Percentiles rank a stretch among this genome's conserved stretches.
Evolutionary conservation across 257 asterid genomes (phyloP).

Genomic region (Eustoma russellianum): DNA sequence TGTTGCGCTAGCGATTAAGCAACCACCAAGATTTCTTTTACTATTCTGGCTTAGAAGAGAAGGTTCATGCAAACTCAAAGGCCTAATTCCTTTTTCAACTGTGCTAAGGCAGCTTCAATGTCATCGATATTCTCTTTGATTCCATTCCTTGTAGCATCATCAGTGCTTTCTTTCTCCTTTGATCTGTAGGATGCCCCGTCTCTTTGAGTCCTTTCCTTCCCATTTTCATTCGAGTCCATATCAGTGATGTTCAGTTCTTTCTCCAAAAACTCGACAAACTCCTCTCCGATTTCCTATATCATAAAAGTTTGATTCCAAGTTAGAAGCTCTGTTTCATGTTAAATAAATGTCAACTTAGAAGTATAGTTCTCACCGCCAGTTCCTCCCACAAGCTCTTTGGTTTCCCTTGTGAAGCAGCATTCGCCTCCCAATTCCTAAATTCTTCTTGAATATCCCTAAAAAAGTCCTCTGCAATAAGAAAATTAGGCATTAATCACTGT

Average conservation of each 20-base stretch:
- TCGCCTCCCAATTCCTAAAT: constrained; percentile 80
- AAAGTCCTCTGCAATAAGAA: constrained; percentile 59
- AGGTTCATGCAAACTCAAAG: constrained; percentile 19
- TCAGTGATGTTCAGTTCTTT: constrained; percentile 68
- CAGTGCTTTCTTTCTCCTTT: constrained; percentile 18
- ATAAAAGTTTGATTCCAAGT: not conserved
- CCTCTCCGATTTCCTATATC: constrained; percentile 86
- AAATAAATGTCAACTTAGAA: too few relatives aligned
- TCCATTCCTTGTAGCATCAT: constrained; percentile 28
- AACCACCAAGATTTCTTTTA: too few relatives aligned
- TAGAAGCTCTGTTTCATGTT: not conserved
- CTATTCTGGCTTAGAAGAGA: too few relatives aligned
- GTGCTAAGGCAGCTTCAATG: constrained; percentile 78
- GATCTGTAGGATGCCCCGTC: constrained; percentile 21
- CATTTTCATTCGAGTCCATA: constrained; percentile 24
- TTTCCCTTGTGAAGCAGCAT: constrained; percentile 53
- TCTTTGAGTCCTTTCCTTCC: constrained; percentile 15
- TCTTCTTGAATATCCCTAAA: constrained; percentile 91
- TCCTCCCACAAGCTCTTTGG: constrained; percentile 98
- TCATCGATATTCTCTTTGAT: constrained; percentile 63
- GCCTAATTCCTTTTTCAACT: constrained; percentile 73
- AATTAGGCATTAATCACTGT: constrained; percentile 15
- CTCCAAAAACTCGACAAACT: constrained; percentile 90
- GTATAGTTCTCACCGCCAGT: constrained; percentile 43
- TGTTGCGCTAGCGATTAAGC: too few relatives aligned